Percentiles rank a stretch among this genome's conserved stretches.
phyloP scores from a whole-genome alignment of 768 basidiomycete genomes.

The Lactifluus rugatus region DNA sequence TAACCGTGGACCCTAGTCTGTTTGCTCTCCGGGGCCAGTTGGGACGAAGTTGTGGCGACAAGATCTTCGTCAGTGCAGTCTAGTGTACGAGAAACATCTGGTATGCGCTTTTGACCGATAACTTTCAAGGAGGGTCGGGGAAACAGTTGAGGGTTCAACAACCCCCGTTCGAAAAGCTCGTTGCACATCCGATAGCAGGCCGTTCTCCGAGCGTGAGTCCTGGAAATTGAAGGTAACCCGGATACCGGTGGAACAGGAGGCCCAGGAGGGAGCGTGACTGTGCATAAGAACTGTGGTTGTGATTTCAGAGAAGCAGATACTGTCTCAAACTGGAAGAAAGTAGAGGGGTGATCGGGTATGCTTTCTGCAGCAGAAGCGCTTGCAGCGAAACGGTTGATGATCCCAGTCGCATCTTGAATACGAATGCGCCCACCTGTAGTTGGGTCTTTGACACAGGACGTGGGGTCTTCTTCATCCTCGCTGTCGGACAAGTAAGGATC shows the following conservation, averaged over 20 bases:
- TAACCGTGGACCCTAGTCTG: conserved; percentile 43
- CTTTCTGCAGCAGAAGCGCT: not conserved
- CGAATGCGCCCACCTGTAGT: conserved; percentile 51
- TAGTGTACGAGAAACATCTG: conserved; percentile 8
- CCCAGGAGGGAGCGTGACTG: conserved; percentile 37
- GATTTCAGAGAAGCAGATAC: conserved; percentile 24
- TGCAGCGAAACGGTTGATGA: conserved; percentile 44
- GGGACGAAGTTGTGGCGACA: not conserved
- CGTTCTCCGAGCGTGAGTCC: conserved; percentile 44
- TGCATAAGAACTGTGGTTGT: conserved; percentile 36
- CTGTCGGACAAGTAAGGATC: conserved; percentile 41
- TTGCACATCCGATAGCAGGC: conserved; percentile 51
- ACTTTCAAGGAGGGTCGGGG: conserved; percentile 20
- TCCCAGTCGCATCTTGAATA: conserved; percentile 45
- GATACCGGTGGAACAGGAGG: conserved; percentile 33
- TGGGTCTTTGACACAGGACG: conserved; percentile 46
- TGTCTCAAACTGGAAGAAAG: conserved; percentile 31
- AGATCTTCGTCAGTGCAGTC: conserved; percentile 8
- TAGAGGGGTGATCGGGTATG: not conserved
- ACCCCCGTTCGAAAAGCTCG: conserved; percentile 38
- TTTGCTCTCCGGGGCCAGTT: conserved; percentile 11
- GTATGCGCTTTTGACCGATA: conserved; percentile 19
- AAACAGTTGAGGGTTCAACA: conserved; percentile 37
- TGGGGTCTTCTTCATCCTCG: conserved; percentile 37
- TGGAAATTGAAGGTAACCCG: conserved; percentile 38